These are phyloP conservation scores for Saccharomyces hybrid DNA, from an alignment of 1,139 yeast genomes.

Conservation along the genomic window DNA sequence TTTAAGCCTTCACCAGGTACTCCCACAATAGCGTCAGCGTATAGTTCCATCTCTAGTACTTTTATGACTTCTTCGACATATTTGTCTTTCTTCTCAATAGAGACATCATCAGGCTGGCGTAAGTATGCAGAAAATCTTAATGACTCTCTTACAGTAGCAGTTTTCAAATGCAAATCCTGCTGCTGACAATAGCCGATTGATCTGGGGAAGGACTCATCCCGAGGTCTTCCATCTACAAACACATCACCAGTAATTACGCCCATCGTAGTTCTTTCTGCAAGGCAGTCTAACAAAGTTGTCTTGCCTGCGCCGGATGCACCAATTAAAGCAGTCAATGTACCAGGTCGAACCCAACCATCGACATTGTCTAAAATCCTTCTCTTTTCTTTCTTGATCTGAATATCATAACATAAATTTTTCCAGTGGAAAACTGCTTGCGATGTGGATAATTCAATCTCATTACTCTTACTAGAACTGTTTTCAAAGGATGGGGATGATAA, in stretches of 20 bases:
- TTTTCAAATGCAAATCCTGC: constrained; percentile 49
- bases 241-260: constrained; percentile 53
- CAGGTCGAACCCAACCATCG: constrained; percentile 47
- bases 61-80: constrained; percentile 46
- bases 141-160: constrained; percentile 50
- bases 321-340: constrained; percentile 54
- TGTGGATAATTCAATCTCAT: constrained; percentile 5
- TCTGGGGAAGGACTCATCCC: constrained; percentile 44
- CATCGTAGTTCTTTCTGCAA: constrained; percentile 46
- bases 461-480: constrained; percentile 3
- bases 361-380: constrained; percentile 39
- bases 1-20: constrained; percentile 47
- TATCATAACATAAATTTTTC: constrained; percentile 39
- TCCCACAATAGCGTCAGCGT: constrained; percentile 53
- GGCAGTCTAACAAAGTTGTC: constrained; percentile 51
- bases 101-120: constrained; percentile 41
- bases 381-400: constrained; percentile 31
- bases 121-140: constrained; percentile 47
- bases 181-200: constrained; percentile 56
- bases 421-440: constrained; percentile 35
- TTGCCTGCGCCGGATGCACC: constrained; percentile 72
- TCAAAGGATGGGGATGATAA: not conserved
- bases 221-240: constrained; percentile 46
- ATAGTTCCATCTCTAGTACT: constrained; percentile 44
- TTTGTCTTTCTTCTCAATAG: constrained; percentile 41